Evolutionary conservation across 2,329 filamentous ascomycete species (phyloP), one percentile per base, ranked within the genome.

Genomic region (Pseudogymnoascus pannorum): DNA sequence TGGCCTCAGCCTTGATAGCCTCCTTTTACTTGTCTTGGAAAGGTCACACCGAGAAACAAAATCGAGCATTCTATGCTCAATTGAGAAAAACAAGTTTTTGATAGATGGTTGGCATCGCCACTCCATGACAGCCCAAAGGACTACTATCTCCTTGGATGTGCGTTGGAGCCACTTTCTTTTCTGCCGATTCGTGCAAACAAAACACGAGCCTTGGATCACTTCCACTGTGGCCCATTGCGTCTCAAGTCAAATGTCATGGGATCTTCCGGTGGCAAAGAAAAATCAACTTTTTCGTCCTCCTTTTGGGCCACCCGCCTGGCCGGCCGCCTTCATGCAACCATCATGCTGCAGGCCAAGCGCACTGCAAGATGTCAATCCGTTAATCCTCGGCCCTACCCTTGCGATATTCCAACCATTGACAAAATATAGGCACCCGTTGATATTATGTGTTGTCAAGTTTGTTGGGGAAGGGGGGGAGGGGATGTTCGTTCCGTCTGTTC

Each of bases 291-390:
- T 51, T 51, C 18, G 44, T 51, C 44, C 24, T 51, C 44, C 44
- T 51, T 51, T 51, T 51, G 44, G 44, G 44, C 44, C 44, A 51
- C 44, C 44, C 26, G 44, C 44, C 44, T 51, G 44, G 44, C 44
- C 44, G 44, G 44, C 44, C 44, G 44, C 44, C 24, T 51, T 29
- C 44, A 51, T 51, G 44, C 44, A 51, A 31, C 44, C 44, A 51
- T 24, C 44, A 29, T 51, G n/a, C 24, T 51, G 44, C 44, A 51
- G 44, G 24, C 44, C 44, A 51, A 51, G 44, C 44, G 44, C 24
- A 51, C 44, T 51, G 44, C 44, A 51, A 51, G 44, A 51, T 51
- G 44, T 51, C 44, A 51, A 51, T 51, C 44, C n/a, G 44, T 29
- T 31, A 51, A 51, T 51, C 44, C 44, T 51, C 44, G 44, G 44